Percentiles rank a stretch among this genome's conserved stretches.
These are phyloP conservation scores for Pisolithus sp. DNA, from an alignment of 768 basidiomycete species.

Conservation along the genomic window DNA sequence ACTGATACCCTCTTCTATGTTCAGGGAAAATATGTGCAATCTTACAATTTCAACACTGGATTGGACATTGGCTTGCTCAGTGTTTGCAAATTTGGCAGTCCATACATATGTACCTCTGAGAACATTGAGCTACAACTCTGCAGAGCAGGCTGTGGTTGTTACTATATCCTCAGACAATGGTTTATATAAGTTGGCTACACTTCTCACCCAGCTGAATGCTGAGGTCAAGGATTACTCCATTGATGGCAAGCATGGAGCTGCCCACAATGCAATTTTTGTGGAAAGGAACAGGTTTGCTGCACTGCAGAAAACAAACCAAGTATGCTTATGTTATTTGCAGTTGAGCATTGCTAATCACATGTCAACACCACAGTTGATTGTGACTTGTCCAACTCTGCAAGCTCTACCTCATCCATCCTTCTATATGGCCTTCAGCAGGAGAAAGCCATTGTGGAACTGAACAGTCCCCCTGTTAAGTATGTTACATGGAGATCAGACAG, in stretches of 20 bases:
- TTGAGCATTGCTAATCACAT: constrained; percentile 10
- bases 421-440: constrained; percentile 98
- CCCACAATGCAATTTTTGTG: constrained; percentile 90
- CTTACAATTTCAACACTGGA: constrained; percentile 88
- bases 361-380: constrained; percentile 54
- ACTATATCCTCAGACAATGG: constrained; percentile 92
- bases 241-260: constrained; percentile 87
- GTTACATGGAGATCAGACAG: constrained; percentile 91
- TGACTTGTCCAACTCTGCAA: constrained; percentile 86
- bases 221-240: constrained; percentile 88
- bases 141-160: constrained; percentile 86
- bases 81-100: constrained; percentile 92
- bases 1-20: constrained; percentile 92
- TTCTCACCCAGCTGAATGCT: constrained; percentile 62
- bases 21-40: constrained; percentile 95
- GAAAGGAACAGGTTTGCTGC: constrained; percentile 94
- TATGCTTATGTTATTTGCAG: constrained; percentile 21
- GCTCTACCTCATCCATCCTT: constrained; percentile 79
- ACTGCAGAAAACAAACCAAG: constrained; percentile 85
- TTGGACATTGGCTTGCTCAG: constrained; percentile 89
- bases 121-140: constrained; percentile 95
- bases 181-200: constrained; percentile 75
- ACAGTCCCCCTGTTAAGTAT: constrained; percentile 97
- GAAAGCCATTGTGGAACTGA: constrained; percentile 86
- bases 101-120: constrained; percentile 91